Base-by-base conservation (phyloP, 495 filamentous ascomycete genomes). In the Annulohypoxylon nitens region DNA sequence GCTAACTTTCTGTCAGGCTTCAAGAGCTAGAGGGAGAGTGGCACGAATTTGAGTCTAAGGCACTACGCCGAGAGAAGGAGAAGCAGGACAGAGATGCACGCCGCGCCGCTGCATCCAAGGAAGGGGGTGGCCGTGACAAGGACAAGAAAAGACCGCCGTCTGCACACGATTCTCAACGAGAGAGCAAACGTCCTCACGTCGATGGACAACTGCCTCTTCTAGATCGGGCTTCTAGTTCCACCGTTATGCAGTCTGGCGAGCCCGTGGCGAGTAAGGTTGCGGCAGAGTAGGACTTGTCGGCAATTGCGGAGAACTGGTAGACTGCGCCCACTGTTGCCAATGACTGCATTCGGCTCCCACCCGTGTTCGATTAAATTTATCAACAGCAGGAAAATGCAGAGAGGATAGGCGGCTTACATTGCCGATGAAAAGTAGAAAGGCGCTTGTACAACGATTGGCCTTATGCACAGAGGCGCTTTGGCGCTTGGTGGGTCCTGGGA, bases 11-110 rank as follows among this genome's bases (percentile, higher is more conserved):
- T 9, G 8, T 25, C 43, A 97, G 93, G 74, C 86, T 99, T 64
- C 88, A 91, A 69, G 87, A 93, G 70, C 87, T 98, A 23, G 88
- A 94, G 77, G 97, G 97, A 45, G 97, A 99, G 73, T 99, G 97
- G 97, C 97, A 99, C 75, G 97, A 99, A 77, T 97, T 98, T 78
- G 97, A 99, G 84, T 97, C 93, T 23, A 99, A 99, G 84, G 94
- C 95, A 18, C 86, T 97, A 14, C 89, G 97, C 45, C 95, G 95
- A 73, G 95, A 97, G 78, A 94, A 92, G 74, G 95, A 97, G 78
- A 90, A 87, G 71, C 87, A 89, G 67, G 90, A 93, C 57, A 90
- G 90, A 78, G 94, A 97, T 76, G 90, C 89, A 26, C 86, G 88
- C 30, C 89, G 90, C 1, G 80, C 80, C 43, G 80, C 79, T 80